phyloP scores from a whole-genome alignment of 2,329 filamentous ascomycete species.

The Dothiorella sarmentorum region DNA sequence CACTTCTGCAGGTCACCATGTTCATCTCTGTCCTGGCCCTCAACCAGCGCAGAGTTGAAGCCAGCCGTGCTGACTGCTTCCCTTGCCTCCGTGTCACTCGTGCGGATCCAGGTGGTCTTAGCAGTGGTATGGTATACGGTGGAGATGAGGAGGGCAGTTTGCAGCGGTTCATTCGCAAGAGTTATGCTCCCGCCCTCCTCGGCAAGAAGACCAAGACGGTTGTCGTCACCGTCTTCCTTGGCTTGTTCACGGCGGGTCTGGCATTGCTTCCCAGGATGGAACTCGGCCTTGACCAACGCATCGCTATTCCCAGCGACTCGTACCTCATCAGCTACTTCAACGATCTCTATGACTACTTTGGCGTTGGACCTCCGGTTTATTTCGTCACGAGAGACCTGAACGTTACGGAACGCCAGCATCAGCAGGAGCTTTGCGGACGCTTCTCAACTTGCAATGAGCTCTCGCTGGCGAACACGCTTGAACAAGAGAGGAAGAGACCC shows the following conservation, averaged over 20 bases:
- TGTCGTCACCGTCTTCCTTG: conserved; percentile 78
- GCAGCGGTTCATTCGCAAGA: conserved; percentile 84
- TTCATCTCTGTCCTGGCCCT: conserved; percentile 88
- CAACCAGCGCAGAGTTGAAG: conserved; percentile 88
- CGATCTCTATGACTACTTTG: conserved; percentile 89
- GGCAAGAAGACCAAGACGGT: conserved; percentile 74
- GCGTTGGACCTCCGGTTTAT: conserved; percentile 89
- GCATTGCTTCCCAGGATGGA: conserved; percentile 80
- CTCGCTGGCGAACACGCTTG: conserved; percentile 84
- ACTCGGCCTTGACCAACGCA: conserved; percentile 88
- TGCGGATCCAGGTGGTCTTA: conserved; percentile 66
- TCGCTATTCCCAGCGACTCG: conserved; percentile 88
- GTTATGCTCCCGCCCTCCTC: conserved; percentile 79
- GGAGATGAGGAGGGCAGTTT: conserved; percentile 78
- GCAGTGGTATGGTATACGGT: conserved; percentile 62
- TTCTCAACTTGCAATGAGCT: conserved; percentile 84
- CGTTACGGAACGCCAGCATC: conserved; percentile 68
- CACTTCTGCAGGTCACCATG: conserved; percentile 93
- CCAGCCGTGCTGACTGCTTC: conserved; percentile 83
- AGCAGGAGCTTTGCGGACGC: conserved; percentile 83
- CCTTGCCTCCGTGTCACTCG: conserved; percentile 81
- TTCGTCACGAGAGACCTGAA: conserved; percentile 86
- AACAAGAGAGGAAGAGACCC: conserved; percentile 88
- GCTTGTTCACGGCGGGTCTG: conserved; percentile 78
- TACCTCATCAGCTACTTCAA: conserved; percentile 97